Evolutionary conservation across 2,329 filamentous ascomycete species (phyloP).

Genomic region (Botrytis squamosa): DNA sequence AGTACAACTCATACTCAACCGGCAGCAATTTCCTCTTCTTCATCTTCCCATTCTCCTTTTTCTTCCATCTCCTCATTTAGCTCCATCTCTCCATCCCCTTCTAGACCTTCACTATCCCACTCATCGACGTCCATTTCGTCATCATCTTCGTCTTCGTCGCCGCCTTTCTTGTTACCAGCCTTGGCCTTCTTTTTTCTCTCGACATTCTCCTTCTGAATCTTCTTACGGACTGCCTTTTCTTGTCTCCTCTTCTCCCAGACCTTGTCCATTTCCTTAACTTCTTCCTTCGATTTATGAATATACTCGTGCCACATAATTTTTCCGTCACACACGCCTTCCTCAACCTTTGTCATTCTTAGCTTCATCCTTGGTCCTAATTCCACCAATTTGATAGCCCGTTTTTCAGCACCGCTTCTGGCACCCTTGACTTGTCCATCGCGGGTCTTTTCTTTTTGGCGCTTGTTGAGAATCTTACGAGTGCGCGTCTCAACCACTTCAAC

Average conservation of each 20-base stretch:
- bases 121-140: constrained; percentile 49
- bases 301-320: constrained; percentile 98
- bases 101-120: constrained; percentile 41
- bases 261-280: constrained; percentile 76
- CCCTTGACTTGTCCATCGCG: constrained; percentile 47
- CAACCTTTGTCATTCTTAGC: constrained; percentile 88
- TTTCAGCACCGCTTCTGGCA: constrained; percentile 51
- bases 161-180: constrained; percentile 46
- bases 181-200: constrained; percentile 73
- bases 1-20: constrained; percentile 25
- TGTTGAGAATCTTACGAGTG: constrained; percentile 58
- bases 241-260: constrained; percentile 75
- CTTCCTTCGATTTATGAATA: constrained; percentile 76
- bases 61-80: constrained; percentile 39
- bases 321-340: constrained; percentile 86
- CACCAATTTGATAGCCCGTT: constrained; percentile 84
- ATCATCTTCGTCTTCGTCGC: constrained; percentile 53
- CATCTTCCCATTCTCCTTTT: constrained; percentile 39
- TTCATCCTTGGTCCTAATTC: constrained; percentile 90
- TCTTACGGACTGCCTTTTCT: constrained; percentile 79
- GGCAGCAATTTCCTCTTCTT: constrained; percentile 39
- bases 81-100: constrained; percentile 39
- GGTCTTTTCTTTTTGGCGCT: constrained; percentile 43
- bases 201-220: constrained; percentile 84
- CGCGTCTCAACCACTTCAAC: constrained; percentile 76